Base-by-base conservation (phyloP, 1,139 yeast species). In the Kurtzmaniella quercitrusa region DNA sequence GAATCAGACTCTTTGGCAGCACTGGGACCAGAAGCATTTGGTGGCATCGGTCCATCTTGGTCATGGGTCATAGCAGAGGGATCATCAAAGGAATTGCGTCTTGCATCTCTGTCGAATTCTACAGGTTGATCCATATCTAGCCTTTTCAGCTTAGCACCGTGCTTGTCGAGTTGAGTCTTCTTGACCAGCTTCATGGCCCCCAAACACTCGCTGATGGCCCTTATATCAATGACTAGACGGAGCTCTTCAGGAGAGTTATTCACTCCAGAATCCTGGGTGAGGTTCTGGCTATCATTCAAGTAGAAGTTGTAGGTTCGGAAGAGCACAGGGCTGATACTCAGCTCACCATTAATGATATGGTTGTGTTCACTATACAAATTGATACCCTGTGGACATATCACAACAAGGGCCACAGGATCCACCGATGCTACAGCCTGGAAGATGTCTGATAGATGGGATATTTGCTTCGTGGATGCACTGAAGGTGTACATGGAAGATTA, bases 361-460 rank as follows among this genome's bases (percentile, higher is more conserved):
- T 72, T 70, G 47, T 59, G 58, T 44, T 68, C 74, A 10, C 73
- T 50, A 44, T 65, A 69, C 16, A 73, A 45, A 8, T 60, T 52
- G 41, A 73, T 56, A 1, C 75, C 75, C 18, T 54, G 53, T 7
- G 63, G 56, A 18, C 58, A 58, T 23, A 73, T 59, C 16, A 66
- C 60, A 53, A 73, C 55, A 37, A 70, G 51, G 2, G 74, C 76
- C 42, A 69, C 70, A 14, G 58, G 46, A 45, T 56, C 61, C 19
- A 72, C 59, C 38, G 69, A 43, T 16, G 70, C 55, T 19, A 70
- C 48, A 19, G 75, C 60, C 15, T 61, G 56, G 25, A 73, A 58
- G 11, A 70, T 63, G 15, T 70, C 75, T 0, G 75, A 63, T 12
- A 73, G 53, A 49, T 72, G 77, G 18, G 58, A 43, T 21, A 73